phyloP scores from a whole-genome alignment of 805 yeast genomes.

The Ogataea angusta region DNA sequence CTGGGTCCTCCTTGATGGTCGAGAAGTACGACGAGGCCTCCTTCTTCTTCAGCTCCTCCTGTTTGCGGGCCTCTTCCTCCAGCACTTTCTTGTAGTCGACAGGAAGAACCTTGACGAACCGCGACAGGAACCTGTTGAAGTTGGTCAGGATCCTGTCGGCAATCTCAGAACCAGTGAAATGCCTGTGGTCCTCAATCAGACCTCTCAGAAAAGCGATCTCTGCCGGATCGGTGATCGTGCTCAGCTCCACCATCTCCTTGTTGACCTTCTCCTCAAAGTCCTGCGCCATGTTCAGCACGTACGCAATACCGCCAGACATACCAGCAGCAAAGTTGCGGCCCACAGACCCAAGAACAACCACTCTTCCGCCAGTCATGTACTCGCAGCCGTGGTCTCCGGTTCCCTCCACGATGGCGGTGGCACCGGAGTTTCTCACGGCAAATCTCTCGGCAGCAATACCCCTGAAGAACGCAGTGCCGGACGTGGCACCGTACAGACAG shows the following conservation, averaged over 20 bases:
- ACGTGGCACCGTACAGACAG: constrained; percentile 96
- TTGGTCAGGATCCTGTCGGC: constrained; percentile 80
- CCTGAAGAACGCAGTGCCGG: constrained; percentile 89
- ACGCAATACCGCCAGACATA: constrained; percentile 99
- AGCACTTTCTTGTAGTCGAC: constrained; percentile 86
- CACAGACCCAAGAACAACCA: constrained; percentile 85
- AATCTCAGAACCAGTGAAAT: constrained; percentile 88
- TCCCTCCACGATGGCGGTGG: constrained; percentile 94
- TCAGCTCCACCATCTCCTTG: constrained; percentile 75
- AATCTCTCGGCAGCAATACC: constrained; percentile 99
- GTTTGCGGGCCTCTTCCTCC: constrained; percentile 66
- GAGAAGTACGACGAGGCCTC: constrained; percentile 65
- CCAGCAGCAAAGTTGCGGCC: constrained; percentile 97
- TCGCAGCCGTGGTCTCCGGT: constrained; percentile 99
- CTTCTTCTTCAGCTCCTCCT: constrained; percentile 61
- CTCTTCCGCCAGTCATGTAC: constrained; percentile 99
- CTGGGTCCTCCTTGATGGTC: constrained; percentile 77
- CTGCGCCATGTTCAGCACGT: constrained; percentile 92
- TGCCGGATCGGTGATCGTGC: constrained; percentile 73
- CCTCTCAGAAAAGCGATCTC: constrained; percentile 95
- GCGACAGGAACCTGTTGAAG: constrained; percentile 83
- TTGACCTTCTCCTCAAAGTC: constrained; percentile 82
- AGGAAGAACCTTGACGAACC: constrained; percentile 93
- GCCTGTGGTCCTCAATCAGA: constrained; percentile 90
- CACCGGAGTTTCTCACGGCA: constrained; percentile 98